These are phyloP conservation scores for Pilaira anomala DNA, from an alignment of 192 early-diverging fungal genomes.

Conservation along the genomic window DNA sequence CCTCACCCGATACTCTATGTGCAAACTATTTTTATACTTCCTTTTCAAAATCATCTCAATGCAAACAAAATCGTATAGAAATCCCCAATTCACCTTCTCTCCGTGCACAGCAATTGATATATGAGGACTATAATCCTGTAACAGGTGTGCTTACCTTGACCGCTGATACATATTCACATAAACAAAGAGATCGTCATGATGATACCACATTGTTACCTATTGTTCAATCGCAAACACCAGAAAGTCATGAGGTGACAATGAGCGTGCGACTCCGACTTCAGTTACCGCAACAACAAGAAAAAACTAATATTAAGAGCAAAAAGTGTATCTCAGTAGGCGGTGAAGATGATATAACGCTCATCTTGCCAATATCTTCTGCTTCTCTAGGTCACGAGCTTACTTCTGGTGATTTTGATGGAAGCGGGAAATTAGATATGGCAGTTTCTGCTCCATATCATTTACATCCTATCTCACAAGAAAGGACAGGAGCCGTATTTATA, in stretches of 20 bases:
- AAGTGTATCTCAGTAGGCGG: background rate
- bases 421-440: slow-evolving; percentile 55
- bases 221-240: too few species aligned
- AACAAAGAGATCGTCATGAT: too few species aligned
- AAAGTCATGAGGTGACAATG: too few species aligned
- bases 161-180: background rate
- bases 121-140: slow-evolving; percentile 2
- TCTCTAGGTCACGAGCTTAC: slow-evolving; percentile 63
- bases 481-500: slow-evolving; percentile 61
- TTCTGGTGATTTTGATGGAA: slow-evolving; percentile 69
- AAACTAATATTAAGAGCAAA: too few species aligned
- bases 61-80: too few species aligned
- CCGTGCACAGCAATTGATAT: background rate
- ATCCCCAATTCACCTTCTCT: too few species aligned
- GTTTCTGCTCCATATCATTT: slow-evolving; percentile 63
- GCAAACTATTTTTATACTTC: slow-evolving; percentile 19
- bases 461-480: background rate
- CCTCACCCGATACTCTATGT: slow-evolving; percentile 14
- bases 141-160: slow-evolving; percentile 12
- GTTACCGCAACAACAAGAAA: background rate
- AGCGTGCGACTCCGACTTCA: too few species aligned
- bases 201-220: too few species aligned
- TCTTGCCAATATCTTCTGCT: slow-evolving; percentile 51
- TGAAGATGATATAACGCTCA: slow-evolving; percentile 31
- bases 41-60: background rate